Percentiles rank a stretch among this genome's conserved stretches.
phyloP scores from a whole-genome alignment of 805 yeast genomes.

The Wickerhamomyces pijperi region DNA sequence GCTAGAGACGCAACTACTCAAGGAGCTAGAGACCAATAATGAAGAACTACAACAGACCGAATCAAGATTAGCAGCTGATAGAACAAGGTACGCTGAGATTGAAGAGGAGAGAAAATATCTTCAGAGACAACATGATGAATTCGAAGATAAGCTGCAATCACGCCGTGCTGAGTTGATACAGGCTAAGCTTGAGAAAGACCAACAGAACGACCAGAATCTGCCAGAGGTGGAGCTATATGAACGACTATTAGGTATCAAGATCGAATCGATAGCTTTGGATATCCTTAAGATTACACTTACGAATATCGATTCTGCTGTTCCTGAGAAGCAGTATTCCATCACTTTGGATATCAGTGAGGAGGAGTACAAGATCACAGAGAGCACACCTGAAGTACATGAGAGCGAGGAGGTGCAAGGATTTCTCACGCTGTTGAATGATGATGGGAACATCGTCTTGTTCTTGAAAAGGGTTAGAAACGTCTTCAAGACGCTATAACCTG shows the following conservation, averaged over 20 bases:
- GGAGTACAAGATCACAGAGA: conserved; percentile 24
- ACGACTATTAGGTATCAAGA: conserved; percentile 39
- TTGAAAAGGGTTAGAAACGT: conserved; percentile 12
- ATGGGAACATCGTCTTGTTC: conserved; percentile 14
- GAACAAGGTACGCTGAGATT: conserved; percentile 24
- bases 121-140: conserved; percentile 21
- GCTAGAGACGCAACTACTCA: conserved; percentile 7
- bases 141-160: conserved; percentile 21
- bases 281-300: conserved; percentile 36
- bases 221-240: conserved; percentile 46
- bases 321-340: conserved; percentile 29
- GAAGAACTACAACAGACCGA: conserved; percentile 22
- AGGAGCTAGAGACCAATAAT: conserved; percentile 5
- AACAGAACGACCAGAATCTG: conserved; percentile 35
- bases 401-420: conserved; percentile 10
- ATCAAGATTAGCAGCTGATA: conserved; percentile 22
- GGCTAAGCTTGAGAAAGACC: conserved; percentile 24
- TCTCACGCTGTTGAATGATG: conserved; percentile 8
- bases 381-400: conserved; percentile 27
- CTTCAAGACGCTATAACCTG: conserved; percentile 10
- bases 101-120: conserved; percentile 19
- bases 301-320: conserved; percentile 33
- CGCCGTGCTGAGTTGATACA: conserved; percentile 23
- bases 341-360: conserved; percentile 35
- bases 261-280: conserved; percentile 39